These are phyloP conservation scores for Zizania palustris DNA, from an alignment of 202 grass and related monocot species.

Conservation along the genomic window DNA sequence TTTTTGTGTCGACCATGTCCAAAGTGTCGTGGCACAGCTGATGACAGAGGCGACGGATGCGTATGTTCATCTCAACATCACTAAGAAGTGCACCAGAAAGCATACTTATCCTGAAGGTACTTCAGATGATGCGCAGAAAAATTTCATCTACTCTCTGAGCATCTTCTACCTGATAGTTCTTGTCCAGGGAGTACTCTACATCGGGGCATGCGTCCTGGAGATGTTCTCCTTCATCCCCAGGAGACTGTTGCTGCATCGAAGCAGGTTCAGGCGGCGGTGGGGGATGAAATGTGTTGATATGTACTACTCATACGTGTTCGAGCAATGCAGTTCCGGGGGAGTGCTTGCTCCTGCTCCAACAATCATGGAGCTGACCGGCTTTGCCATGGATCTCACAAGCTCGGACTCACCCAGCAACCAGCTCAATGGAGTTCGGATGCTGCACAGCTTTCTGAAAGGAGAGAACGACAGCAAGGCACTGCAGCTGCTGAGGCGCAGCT, in stretches of 20 bases:
- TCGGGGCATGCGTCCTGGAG: background rate
- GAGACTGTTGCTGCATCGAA: background rate
- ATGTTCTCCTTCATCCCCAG: slow-evolving; percentile 18
- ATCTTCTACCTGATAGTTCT: slow-evolving; percentile 39
- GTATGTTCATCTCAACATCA: background rate
- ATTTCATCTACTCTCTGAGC: background rate
- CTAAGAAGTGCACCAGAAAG: background rate
- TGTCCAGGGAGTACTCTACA: slow-evolving; percentile 28
- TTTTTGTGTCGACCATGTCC: background rate
- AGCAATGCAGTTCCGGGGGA: background rate
- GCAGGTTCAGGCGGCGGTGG: background rate
- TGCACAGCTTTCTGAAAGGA: slow-evolving; percentile 1
- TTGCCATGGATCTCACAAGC: background rate
- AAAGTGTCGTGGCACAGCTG: no score
- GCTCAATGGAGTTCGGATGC: background rate
- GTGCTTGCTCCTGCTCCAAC: slow-evolving; percentile 29
- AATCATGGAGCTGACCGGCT: background rate
- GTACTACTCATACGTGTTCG: background rate
- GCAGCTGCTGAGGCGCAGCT: background rate
- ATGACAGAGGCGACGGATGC: background rate
- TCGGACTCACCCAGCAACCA: background rate
- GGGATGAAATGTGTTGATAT: background rate
- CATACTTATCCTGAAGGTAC: background rate
- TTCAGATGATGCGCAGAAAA: background rate
- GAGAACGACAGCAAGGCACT: background rate